Conservation (phyloP, 192 early-diverging fungal genomes). For the Umbelopsis ramanniana region DNA sequence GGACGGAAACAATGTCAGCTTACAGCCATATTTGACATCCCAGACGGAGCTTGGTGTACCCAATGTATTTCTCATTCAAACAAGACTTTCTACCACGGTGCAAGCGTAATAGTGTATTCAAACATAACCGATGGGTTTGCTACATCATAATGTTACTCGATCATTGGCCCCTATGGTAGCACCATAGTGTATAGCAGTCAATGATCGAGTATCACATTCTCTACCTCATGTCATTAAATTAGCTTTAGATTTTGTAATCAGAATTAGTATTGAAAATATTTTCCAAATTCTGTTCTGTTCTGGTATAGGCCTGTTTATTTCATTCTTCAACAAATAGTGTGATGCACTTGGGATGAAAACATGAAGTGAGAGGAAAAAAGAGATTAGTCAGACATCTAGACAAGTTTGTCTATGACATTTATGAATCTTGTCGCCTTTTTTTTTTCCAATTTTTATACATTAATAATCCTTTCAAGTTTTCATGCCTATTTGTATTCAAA, state of each 20-base stretch:
- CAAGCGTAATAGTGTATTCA: neutral
- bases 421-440: too few relatives aligned
- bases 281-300: neutral
- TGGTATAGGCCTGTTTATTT: too few relatives aligned
- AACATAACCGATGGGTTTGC: too few relatives aligned
- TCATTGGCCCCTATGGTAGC: neutral
- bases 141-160: neutral
- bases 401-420: too few relatives aligned
- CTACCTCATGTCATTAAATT: slow-evolving; percentile 13
- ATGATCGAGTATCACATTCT: neutral
- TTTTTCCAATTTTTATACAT: too few relatives aligned
- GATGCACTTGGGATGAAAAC: too few relatives aligned
- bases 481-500: too few relatives aligned
- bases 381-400: too few relatives aligned
- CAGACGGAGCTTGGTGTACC: slow-evolving; percentile 68
- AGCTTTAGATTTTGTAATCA: slow-evolving; percentile 7
- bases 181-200: neutral
- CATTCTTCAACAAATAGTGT: too few relatives aligned
- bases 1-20: neutral
- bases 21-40: neutral
- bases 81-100: slow-evolving; percentile 18
- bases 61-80: slow-evolving; percentile 58
- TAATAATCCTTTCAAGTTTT: too few relatives aligned
- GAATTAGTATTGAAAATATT: neutral
- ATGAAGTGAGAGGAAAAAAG: too few relatives aligned